Conservation (phyloP, 192 early-diverging fungal species). For the Coemansia sp. region DNA sequence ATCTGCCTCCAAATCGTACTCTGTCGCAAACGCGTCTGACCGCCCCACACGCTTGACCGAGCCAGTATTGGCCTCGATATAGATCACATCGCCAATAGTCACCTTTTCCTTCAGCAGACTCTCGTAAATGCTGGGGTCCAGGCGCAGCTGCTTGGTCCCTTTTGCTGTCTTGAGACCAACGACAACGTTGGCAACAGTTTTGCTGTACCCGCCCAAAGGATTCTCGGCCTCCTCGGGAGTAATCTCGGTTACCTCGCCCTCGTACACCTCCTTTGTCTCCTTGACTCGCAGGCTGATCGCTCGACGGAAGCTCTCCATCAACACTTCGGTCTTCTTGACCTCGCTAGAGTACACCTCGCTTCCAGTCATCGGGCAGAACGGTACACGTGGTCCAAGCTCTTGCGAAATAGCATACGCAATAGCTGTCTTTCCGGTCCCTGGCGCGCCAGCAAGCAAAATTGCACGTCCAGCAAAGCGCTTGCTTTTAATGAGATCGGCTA, state of each 20-base stretch:
- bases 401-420: slow-evolving; percentile 95
- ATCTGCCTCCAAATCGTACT: slow-evolving; percentile 97
- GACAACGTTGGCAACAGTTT: slow-evolving; percentile 93
- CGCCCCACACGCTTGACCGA: slow-evolving; percentile 98
- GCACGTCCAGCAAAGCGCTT: slow-evolving; percentile 98
- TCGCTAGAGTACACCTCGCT: slow-evolving; percentile 97
- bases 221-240: slow-evolving; percentile 98
- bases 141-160: slow-evolving; percentile 95
- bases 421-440: slow-evolving; percentile 98
- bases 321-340: slow-evolving; percentile 99
- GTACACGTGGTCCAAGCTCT: slow-evolving; percentile 97
- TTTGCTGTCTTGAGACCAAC: slow-evolving; percentile 98
- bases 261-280: slow-evolving; percentile 99
- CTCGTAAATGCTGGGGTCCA: slow-evolving; percentile 98
- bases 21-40: slow-evolving; percentile 97
- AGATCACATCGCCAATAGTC: slow-evolving; percentile 93
- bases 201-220: slow-evolving; percentile 96
- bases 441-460: slow-evolving; percentile 90
- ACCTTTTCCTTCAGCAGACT: slow-evolving; percentile 97
- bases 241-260: slow-evolving; percentile 97
- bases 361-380: slow-evolving; percentile 99
- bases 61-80: slow-evolving; percentile 96
- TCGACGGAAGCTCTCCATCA: slow-evolving; percentile 98
- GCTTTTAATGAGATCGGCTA: slow-evolving; percentile 90
- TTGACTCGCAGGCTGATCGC: slow-evolving; percentile 96